Evolutionary conservation across 768 basidiomycete species (phyloP), one percentile per base, ranked within the genome.

Genomic region (Tephrocybe sp.): DNA sequence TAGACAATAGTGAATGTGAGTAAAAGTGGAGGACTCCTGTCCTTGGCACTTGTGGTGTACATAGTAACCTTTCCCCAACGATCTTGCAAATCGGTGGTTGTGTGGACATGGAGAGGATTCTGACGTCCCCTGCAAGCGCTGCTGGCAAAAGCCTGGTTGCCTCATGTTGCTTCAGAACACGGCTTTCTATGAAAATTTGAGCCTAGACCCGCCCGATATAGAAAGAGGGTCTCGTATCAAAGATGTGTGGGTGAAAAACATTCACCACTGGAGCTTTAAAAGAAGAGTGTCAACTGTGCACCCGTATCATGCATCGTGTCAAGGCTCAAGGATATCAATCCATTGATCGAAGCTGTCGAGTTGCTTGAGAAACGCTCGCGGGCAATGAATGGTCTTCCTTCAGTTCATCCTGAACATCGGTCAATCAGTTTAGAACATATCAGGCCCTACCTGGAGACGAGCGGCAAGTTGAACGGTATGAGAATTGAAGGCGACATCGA

Each of bases 321-420:
- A 51, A 32, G 47, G 17, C 17, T 30, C 9, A 26, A n/a, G n/a
- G n/a, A n/a, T n/a, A n/a, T n/a, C n/a, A n/a, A n/a, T n/a, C 38
- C 41, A 42, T 48, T 46, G 42, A 52, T 51, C 36, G 50, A 56
- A 51, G 40, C 23, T 41, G 26, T 21, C 24, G 34, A 51, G 38
- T 38, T 11, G 28, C 28, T 30, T 30, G 28, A 6, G 25, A 38
- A 30, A 15, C 10, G n/a, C n/a, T n/a, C 24, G 33, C 33, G 25
- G 30, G 25, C 37, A 46, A 34, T 32, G 34, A 20, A 47, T 9
- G 2, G 8, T 25, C n/a, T 39, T 21, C 28, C n/a, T 30, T 33
- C 5, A 8, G 10, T 23, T 23, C 15, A 36, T 36, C 18, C 28
- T 41, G 15, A 39, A 10, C n/a, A 4, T 3, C 28, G 38, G 12